A percentile compares a stretch with the other conserved stretches of the same genome.
Conservation (phyloP, 768 basidiomycete species). For the Tricholoma terreum region DNA sequence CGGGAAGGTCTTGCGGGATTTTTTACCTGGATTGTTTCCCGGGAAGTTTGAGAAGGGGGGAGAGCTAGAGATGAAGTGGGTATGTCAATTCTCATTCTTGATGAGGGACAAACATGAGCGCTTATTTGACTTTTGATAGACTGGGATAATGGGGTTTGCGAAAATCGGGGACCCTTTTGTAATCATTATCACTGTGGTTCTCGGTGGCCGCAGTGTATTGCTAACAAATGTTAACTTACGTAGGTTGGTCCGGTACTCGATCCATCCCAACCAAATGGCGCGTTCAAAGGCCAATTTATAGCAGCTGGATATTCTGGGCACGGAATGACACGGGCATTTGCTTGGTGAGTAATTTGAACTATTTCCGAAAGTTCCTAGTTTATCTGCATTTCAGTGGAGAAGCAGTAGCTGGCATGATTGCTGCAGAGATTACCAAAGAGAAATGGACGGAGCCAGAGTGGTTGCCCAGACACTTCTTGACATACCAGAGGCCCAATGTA, state of each 20-base stretch:
- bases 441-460: constrained; percentile 56
- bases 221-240: not conserved
- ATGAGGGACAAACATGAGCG: not conserved
- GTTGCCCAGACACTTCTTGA: constrained; percentile 58
- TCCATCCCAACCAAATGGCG: constrained; percentile 15
- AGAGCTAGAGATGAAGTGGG: constrained; percentile 84
- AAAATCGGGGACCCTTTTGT: constrained; percentile 64
- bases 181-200: constrained; percentile 21
- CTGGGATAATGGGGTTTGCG: constrained; percentile 82
- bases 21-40: constrained; percentile 58
- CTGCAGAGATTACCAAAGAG: constrained; percentile 40
- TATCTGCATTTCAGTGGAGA: constrained; percentile 47
- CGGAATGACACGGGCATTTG: constrained; percentile 76
- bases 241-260: constrained; percentile 64
- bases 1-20: constrained; percentile 49
- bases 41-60: constrained; percentile 43
- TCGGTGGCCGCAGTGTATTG: not conserved
- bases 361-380: not conserved
- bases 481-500: constrained; percentile 9
- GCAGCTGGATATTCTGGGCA: constrained; percentile 74
- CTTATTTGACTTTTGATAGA: constrained; percentile 38
- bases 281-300: constrained; percentile 61
- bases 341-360: constrained; percentile 45
- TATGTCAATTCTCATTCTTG: constrained; percentile 26
- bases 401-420: constrained; percentile 56